Conservation (phyloP, 768 basidiomycete genomes). For the Termitomyces sp. region DNA sequence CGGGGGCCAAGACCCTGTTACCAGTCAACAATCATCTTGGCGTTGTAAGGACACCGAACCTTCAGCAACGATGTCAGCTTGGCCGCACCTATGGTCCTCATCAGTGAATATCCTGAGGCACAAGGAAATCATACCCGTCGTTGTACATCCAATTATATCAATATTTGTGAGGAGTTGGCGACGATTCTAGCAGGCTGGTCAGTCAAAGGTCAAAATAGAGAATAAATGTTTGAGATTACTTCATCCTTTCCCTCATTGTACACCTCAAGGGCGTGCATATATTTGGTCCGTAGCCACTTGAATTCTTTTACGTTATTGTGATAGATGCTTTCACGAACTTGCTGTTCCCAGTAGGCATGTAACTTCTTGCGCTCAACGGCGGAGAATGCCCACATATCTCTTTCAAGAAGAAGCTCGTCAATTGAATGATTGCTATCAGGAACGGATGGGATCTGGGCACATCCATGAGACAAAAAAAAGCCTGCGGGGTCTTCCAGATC, state of each 20-base stretch:
- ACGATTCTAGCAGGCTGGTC: slow-evolving; percentile 35
- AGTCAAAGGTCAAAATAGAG: neutral
- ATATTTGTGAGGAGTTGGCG: slow-evolving; percentile 47
- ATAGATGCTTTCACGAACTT: slow-evolving; percentile 27
- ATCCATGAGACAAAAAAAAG: slow-evolving; percentile 36
- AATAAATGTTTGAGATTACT: slow-evolving; percentile 29
- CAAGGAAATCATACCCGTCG: slow-evolving; percentile 48
- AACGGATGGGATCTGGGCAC: slow-evolving; percentile 27
- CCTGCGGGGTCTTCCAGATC: slow-evolving; percentile 10
- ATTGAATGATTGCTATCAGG: slow-evolving; percentile 34
- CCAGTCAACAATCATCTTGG: neutral
- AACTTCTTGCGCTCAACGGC: slow-evolving; percentile 40
- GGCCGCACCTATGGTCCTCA: slow-evolving; percentile 48
- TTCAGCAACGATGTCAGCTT: slow-evolving; percentile 55
- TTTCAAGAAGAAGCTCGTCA: slow-evolving; percentile 27
- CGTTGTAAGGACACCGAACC: slow-evolving; percentile 25
- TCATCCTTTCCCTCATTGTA: slow-evolving; percentile 49
- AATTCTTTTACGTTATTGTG: slow-evolving; percentile 34
- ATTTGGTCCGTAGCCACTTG: slow-evolving; percentile 25
- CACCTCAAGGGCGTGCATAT: slow-evolving; percentile 27
- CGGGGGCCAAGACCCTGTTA: slow-evolving; percentile 51
- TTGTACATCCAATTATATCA: slow-evolving; percentile 73
- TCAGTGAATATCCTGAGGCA: neutral
- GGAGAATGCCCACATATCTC: slow-evolving; percentile 53
- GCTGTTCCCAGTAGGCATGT: slow-evolving; percentile 40